These are phyloP conservation scores for Domatiomyces catenatus DNA, from an alignment of 2,329 filamentous ascomycete species.

Conservation along the genomic window DNA sequence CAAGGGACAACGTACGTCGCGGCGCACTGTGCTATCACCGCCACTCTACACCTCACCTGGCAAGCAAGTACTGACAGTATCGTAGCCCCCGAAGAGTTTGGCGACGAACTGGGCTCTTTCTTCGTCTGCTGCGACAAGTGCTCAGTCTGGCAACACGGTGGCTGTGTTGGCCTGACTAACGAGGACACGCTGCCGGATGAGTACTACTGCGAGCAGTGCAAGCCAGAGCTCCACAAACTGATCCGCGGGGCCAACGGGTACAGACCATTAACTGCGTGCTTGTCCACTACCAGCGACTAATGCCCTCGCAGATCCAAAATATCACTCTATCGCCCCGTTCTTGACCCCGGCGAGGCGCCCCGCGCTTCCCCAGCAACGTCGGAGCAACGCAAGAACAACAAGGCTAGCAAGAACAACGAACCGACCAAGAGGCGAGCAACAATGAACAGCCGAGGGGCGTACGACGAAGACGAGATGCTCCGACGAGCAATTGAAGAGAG, in stretches of 20 bases:
- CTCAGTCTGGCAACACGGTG: slow-evolving; percentile 95
- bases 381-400: slow-evolving; percentile 22
- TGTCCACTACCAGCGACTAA: slow-evolving; percentile 1
- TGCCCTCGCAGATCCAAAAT: slow-evolving; percentile 40
- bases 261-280: background rate
- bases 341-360: slow-evolving; percentile 31
- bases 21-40: background rate
- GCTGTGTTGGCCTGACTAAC: slow-evolving; percentile 92
- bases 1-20: background rate
- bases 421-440: slow-evolving; percentile 75
- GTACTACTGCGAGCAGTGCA: slow-evolving; percentile 94
- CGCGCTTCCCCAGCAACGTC: slow-evolving; percentile 30
- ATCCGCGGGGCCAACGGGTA: slow-evolving; percentile 23
- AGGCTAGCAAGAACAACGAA: slow-evolving; percentile 37
- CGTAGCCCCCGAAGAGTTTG: background rate
- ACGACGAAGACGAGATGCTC: slow-evolving; percentile 84
- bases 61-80: slow-evolving; percentile 36
- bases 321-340: slow-evolving; percentile 48
- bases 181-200: slow-evolving; percentile 86
- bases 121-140: slow-evolving; percentile 97
- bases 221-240: slow-evolving; percentile 78
- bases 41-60: slow-evolving; percentile 41
- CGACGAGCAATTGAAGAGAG: slow-evolving; percentile 87
- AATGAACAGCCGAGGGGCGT: slow-evolving; percentile 93
- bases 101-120: slow-evolving; percentile 79